Evolutionary conservation across 2,329 filamentous ascomycete species (phyloP).

Genomic region (Ophiostoma sp.): DNA sequence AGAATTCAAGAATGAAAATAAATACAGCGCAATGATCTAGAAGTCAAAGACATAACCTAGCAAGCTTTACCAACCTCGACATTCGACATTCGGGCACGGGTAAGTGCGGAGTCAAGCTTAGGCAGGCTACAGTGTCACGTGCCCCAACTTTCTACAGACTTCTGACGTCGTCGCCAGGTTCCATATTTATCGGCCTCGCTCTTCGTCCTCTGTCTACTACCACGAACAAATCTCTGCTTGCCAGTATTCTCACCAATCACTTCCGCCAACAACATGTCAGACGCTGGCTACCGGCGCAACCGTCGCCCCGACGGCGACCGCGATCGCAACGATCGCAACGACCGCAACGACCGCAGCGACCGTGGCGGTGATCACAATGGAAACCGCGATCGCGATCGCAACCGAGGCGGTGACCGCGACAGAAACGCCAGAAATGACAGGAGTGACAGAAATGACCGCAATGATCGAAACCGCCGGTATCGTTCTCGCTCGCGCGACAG

Average conservation of each 20-base stretch:
- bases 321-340: slow-evolving; percentile 17
- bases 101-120: too few species aligned
- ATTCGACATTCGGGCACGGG: too few species aligned
- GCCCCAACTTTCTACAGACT: background rate
- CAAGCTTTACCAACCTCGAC: too few species aligned
- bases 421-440: background rate
- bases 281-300: slow-evolving; percentile 22
- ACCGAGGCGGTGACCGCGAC: slow-evolving; percentile 22
- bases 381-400: slow-evolving; percentile 21
- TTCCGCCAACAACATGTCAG: slow-evolving; percentile 20
- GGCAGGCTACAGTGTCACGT: background rate
- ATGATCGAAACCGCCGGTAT: slow-evolving; percentile 21
- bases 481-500: slow-evolving; percentile 24
- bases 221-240: background rate
- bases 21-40: too few species aligned
- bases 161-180: background rate
- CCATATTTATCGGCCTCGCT: background rate
- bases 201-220: background rate
- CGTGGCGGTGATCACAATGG: slow-evolving; percentile 7
- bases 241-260: background rate
- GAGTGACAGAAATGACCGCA: slow-evolving; percentile 15
- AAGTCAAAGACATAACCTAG: too few species aligned
- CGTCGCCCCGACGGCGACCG: slow-evolving; percentile 24
- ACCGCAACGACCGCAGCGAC: slow-evolving; percentile 13
- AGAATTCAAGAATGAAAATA: too few species aligned